Evolutionary conservation across 2,329 filamentous ascomycete genomes (phyloP).

Genomic region (Akanthomyces dipterigenus): DNA sequence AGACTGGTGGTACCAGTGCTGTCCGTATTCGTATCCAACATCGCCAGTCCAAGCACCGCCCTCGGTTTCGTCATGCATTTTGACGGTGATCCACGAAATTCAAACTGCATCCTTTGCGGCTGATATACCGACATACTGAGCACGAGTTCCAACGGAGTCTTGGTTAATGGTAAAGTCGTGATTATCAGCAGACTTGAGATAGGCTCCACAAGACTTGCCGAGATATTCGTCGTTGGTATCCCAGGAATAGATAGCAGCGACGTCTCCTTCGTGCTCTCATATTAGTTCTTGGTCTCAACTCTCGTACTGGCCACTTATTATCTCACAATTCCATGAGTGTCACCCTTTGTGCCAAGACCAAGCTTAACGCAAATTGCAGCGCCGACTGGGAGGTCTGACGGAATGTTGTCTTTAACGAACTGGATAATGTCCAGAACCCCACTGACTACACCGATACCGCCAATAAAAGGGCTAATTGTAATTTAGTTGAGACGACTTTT

Average conservation of each 20-base stretch:
- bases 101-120: slow-evolving; percentile 7
- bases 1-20: slow-evolving; percentile 4
- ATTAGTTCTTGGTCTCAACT: background rate
- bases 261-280: background rate
- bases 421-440: background rate
- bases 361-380: slow-evolving; percentile 1
- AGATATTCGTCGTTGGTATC: slow-evolving; percentile 10
- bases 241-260: slow-evolving; percentile 6
- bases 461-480: background rate
- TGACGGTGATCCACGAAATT: slow-evolving; percentile 10
- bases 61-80: slow-evolving; percentile 6
- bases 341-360: background rate
- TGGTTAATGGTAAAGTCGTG: slow-evolving; percentile 3
- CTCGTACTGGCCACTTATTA: too few relatives aligned
- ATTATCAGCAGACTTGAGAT: background rate
- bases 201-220: background rate
- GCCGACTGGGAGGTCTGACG: background rate
- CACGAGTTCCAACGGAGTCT: slow-evolving; percentile 2
- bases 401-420: background rate
- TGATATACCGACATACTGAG: slow-evolving; percentile 10
- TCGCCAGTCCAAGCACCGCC: slow-evolving; percentile 13
- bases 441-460: background rate
- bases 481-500: too few relatives aligned
- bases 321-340: background rate
- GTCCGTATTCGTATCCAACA: slow-evolving; percentile 6